Percentiles rank a stretch among this genome's conserved stretches.
Conservation (phyloP, 1,139 yeast species). For the Geotrichum macrosporum region DNA sequence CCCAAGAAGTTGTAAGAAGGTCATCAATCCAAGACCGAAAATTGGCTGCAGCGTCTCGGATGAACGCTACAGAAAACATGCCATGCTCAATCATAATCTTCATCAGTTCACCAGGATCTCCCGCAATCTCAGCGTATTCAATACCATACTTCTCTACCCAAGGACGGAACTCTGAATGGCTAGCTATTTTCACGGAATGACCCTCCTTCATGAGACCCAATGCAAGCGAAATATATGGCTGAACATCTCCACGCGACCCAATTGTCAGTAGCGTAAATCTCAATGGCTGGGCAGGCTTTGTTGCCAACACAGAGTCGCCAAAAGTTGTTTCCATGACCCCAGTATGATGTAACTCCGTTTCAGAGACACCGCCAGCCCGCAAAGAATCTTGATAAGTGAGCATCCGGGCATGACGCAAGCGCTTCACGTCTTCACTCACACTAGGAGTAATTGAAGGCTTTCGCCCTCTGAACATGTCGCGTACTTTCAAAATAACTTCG, state of each 20-base stretch:
- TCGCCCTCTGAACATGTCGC: slow-evolving; percentile 42
- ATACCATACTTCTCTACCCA: slow-evolving; percentile 56
- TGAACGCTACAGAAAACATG: slow-evolving; percentile 72
- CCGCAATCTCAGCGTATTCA: slow-evolving; percentile 72
- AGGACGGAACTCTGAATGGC: slow-evolving; percentile 72
- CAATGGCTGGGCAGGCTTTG: slow-evolving; percentile 24
- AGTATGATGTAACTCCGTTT: neutral
- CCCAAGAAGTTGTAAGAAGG: slow-evolving; percentile 68
- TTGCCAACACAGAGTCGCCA: neutral
- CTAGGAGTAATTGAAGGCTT: neutral
- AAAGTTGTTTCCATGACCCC: slow-evolving; percentile 1
- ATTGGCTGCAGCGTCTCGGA: slow-evolving; percentile 74
- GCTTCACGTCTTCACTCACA: slow-evolving; percentile 1
- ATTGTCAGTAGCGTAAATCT: slow-evolving; percentile 71
- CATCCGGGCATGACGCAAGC: slow-evolving; percentile 29
- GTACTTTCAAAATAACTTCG: slow-evolving; percentile 47
- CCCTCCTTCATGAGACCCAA: slow-evolving; percentile 75
- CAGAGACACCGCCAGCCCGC: neutral
- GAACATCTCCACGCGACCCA: slow-evolving; percentile 95
- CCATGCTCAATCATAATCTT: slow-evolving; percentile 89
- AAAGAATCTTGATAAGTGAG: slow-evolving; percentile 33
- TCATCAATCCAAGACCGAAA: slow-evolving; percentile 80
- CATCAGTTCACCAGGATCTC: slow-evolving; percentile 91
- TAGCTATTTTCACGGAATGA: slow-evolving; percentile 75
- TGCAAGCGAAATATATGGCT: slow-evolving; percentile 89